Base-by-base conservation (phyloP, 1,284 basidiomycete genomes). In the Apiotrichum montevideense region DNA sequence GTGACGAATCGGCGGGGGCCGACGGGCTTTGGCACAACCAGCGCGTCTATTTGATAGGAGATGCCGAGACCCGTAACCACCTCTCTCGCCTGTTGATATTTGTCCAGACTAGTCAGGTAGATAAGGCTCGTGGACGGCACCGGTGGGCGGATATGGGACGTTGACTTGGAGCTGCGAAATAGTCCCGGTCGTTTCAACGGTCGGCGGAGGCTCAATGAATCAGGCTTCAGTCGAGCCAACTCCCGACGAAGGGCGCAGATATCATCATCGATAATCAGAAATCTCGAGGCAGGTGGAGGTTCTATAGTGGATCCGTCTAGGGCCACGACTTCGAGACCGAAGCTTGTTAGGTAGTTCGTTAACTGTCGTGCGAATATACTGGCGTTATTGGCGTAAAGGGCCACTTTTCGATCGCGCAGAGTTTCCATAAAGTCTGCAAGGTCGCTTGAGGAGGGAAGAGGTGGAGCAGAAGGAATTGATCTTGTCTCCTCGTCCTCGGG, bases 21-120 rank as follows among this genome's bases (percentile, higher is more conserved):
- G 8, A 89, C 91, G 5, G 93, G 93, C 75, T 97, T 97, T 4
- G 91, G 93, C 34, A 97, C 87, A 63, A 97, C 90, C 80, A 96
- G 88, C 34, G 95, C 84, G 65, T 97, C 93, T 0, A 92, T 87
- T 3, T 82, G 66, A 8, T 6, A n/a, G 29, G 61, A 67, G 61
- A 56, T 76, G 1, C 67, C 63, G 6, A 66, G 58, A 4, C 56
- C 56, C 62, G 91, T 85, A 32, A 97, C 80, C n/a, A 86, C 79
- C 63, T 95, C 91, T 66, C 88, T 90, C 51, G 92, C 86, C 46
- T 83, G 73, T 71, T 90, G 91, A 80, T 88, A 97, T 66, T 93
- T 92, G 7, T 85, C 80, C 8, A 97, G 79, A 63, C 88, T 90
- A 1, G 93, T 93, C 68, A 95, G 96, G 72, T 97, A 88, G 35